These are phyloP conservation scores for Metschnikowia koreensis DNA, from an alignment of 805 yeast species.

Conservation along the genomic window DNA sequence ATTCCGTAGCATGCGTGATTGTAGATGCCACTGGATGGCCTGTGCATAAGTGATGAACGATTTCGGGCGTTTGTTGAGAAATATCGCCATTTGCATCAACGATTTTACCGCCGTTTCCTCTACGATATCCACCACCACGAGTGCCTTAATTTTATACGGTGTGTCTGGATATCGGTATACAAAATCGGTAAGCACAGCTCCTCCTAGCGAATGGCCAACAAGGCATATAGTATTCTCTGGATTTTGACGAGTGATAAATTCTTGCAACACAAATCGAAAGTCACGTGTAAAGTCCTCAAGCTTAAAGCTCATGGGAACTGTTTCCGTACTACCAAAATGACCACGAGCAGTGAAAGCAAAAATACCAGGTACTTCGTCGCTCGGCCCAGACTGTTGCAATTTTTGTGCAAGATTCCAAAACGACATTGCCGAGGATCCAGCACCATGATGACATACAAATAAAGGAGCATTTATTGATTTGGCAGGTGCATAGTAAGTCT, in stretches of 20 bases:
- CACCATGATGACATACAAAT: slow-evolving; percentile 87
- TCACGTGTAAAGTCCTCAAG: slow-evolving; percentile 59
- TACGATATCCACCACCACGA: slow-evolving; percentile 84
- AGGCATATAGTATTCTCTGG: slow-evolving; percentile 42
- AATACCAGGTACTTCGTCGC: slow-evolving; percentile 47
- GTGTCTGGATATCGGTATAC: slow-evolving; percentile 24
- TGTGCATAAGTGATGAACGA: slow-evolving; percentile 49
- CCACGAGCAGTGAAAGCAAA: slow-evolving; percentile 81
- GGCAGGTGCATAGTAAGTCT: slow-evolving; percentile 62
- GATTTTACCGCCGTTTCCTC: slow-evolving; percentile 87
- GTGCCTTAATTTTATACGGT: slow-evolving; percentile 50
- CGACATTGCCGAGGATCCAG: slow-evolving; percentile 84
- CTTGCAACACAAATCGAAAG: slow-evolving; percentile 45
- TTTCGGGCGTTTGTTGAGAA: slow-evolving; percentile 63
- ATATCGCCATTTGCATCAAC: slow-evolving; percentile 61
- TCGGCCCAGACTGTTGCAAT: slow-evolving; percentile 18
- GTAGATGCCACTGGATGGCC: slow-evolving; percentile 85
- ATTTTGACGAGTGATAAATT: slow-evolving; percentile 27
- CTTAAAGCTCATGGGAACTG: slow-evolving; percentile 31
- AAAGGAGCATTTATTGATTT: slow-evolving; percentile 43
- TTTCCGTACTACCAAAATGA: slow-evolving; percentile 54
- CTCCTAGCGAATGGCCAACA: slow-evolving; percentile 93
- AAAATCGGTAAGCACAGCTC: slow-evolving; percentile 68
- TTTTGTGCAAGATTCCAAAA: slow-evolving; percentile 55
- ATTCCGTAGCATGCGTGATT: slow-evolving; percentile 52